These are phyloP conservation scores for Symmetrospora coprosmae DNA, from an alignment of 768 basidiomycete genomes.

Conservation along the genomic window DNA sequence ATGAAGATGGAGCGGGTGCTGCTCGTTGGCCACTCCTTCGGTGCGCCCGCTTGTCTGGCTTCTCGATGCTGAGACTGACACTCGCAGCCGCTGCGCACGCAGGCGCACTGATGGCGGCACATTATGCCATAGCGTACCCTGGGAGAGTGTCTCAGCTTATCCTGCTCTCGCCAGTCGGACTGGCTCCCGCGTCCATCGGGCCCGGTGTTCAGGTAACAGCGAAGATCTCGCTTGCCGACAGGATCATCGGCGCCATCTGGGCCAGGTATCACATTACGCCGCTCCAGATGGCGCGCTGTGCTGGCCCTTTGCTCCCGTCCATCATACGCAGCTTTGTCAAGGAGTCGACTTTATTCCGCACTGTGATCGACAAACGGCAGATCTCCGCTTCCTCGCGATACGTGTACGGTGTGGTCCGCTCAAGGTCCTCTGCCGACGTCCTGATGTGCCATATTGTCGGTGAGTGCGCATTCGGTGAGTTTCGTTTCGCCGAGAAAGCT, in stretches of 20 bases:
- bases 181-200: too few relatives aligned
- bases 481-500: too few relatives aligned
- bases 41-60: neutral
- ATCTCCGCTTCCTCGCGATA: neutral
- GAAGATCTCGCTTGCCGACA: too few relatives aligned
- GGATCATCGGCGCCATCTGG: neutral
- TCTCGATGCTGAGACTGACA: too few relatives aligned
- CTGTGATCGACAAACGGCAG: too few relatives aligned
- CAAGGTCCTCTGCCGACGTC: neutral
- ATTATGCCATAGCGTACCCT: too few relatives aligned
- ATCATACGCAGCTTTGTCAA: neutral
- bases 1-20: neutral
- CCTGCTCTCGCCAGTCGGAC: too few relatives aligned
- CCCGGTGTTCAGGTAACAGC: too few relatives aligned
- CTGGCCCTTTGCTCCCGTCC: neutral
- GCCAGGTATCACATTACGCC: neutral
- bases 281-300: neutral
- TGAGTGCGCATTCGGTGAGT: too few relatives aligned
- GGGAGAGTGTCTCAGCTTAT: too few relatives aligned
- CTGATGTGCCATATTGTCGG: neutral
- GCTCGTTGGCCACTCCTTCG: neutral
- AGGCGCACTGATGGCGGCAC: too few relatives aligned
- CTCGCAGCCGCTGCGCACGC: too few relatives aligned
- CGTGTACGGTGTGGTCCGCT: neutral
- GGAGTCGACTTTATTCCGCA: neutral